These are phyloP conservation scores for Verruconis gallopava DNA, from an alignment of 2,329 filamentous ascomycete species.

Conservation along the genomic window DNA sequence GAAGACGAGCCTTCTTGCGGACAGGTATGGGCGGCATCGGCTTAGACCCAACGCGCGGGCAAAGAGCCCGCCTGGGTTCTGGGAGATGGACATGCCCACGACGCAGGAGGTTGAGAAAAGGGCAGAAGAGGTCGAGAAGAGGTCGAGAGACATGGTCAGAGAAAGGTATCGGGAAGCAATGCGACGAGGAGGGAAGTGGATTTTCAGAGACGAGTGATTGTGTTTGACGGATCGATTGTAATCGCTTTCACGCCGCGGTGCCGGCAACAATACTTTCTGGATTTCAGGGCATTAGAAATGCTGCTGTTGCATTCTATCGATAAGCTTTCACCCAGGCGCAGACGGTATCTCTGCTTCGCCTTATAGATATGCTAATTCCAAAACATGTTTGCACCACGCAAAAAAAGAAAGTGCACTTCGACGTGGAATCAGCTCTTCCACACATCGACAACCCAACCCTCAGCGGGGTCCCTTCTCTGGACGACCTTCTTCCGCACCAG, in stretches of 20 bases:
- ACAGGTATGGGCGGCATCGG: slow-evolving; percentile 64
- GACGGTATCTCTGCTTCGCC: too few species aligned
- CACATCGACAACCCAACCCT: slow-evolving; percentile 61
- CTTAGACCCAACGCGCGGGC: slow-evolving; percentile 54
- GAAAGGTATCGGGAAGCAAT: slow-evolving; percentile 73
- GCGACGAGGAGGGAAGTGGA: slow-evolving; percentile 56
- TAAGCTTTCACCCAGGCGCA: too few species aligned
- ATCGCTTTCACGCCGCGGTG: too few species aligned
- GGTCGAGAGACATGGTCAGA: slow-evolving; percentile 52
- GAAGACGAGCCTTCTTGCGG: slow-evolving; percentile 57
- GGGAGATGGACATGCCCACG: slow-evolving; percentile 76
- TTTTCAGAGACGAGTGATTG: slow-evolving; percentile 72
- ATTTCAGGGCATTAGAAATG: too few species aligned
- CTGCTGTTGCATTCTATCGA: too few species aligned
- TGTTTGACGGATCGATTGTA: too few species aligned
- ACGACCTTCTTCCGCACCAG: slow-evolving; percentile 72
- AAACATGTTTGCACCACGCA: too few species aligned
- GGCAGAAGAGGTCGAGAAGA: slow-evolving; percentile 48
- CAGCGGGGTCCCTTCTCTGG: slow-evolving; percentile 59
- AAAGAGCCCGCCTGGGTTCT: slow-evolving; percentile 73
- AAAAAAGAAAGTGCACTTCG: too few species aligned
- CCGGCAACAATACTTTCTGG: too few species aligned
- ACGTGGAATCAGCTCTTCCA: too few species aligned
- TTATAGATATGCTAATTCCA: too few species aligned
- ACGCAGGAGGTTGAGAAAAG: slow-evolving; percentile 68